Base-by-base conservation (phyloP, 2,329 filamentous ascomycete species). In the Lecanoromycetidae sp. region DNA sequence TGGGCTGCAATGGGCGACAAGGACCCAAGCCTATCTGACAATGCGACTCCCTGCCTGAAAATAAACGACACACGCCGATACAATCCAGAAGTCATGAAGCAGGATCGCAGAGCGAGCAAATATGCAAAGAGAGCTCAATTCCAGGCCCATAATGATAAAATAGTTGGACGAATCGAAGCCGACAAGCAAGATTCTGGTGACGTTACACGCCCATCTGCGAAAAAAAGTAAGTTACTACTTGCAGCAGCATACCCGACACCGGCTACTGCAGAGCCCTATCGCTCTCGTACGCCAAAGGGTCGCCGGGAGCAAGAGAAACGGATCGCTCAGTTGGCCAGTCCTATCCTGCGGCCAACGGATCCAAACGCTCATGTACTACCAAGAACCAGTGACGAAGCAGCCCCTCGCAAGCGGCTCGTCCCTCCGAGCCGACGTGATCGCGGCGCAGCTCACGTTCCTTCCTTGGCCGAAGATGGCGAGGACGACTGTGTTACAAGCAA, bases 381-480 rank as follows among this genome's bases (percentile, higher is more conserved):
- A 4, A 33, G 51, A 26, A 50, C 48, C 20, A 45, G 29, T 15
- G 32, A 50, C 20, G 19, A 17, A 20, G 15, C n/a, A 25, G 9
- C 35, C n/a, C 22, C 10, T 30, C 20, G 40, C 15, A 46, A 35
- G 44, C 34, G 26, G 29, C 29, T 6, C 2, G 22, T 6, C 38
- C 47, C 39, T 19, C 40, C 47, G 30, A 48, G 48, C 32, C 33
- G 48, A 12, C 44, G 40, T 35, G 44, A 50, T 34, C 44, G 19
- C n/a, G 38, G 48, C 15, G 44, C 48, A 30, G 44, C 47, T 43
- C 29, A 38, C 13, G 25, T 52, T 5, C 33, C 42, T 30, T 15
- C 26, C 26, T 32, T 52, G n/a, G 51, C 44, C 26, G 51, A 52
- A 33, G 48, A 52, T 38, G 51, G 48, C 5, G 51, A 48, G 20